phyloP scores from a whole-genome alignment of 2,329 filamentous ascomycete species.

The Aspergillus sp. region DNA sequence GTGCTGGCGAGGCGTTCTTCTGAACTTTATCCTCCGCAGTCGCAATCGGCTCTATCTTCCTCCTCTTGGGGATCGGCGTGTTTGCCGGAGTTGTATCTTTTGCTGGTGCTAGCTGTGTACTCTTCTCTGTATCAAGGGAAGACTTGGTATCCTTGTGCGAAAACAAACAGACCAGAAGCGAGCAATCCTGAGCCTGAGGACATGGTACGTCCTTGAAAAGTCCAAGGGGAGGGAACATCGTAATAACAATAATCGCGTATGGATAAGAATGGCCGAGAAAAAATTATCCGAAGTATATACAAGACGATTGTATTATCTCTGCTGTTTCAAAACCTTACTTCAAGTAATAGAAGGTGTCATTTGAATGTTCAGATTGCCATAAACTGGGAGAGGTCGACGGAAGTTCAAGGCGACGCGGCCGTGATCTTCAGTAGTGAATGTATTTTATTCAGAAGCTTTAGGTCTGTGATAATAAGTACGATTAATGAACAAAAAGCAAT shows the following conservation, averaged over 20 bases:
- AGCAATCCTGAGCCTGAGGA: slow-evolving; percentile 46
- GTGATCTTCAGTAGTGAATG: no score
- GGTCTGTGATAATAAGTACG: no score
- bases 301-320: neutral
- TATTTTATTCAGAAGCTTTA: no score
- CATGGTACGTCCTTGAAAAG: slow-evolving; percentile 49
- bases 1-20: neutral
- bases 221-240: slow-evolving; percentile 51
- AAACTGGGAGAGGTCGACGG: no score
- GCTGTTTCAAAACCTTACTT: no score
- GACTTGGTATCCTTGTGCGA: slow-evolving; percentile 36
- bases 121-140: slow-evolving; percentile 11
- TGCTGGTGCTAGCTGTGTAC: slow-evolving; percentile 2
- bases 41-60: slow-evolving; percentile 10
- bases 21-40: neutral
- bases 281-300: no score
- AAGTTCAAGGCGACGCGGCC: no score
- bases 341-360: no score
- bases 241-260: slow-evolving; percentile 5
- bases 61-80: slow-evolving; percentile 27
- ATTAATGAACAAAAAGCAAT: no score
- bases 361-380: no score
- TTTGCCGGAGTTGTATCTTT: slow-evolving; percentile 1
- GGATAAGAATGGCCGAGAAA: neutral
- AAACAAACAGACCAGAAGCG: slow-evolving; percentile 54